A percentile compares a stretch with the other conserved stretches of the same genome.
phyloP scores from a whole-genome alignment of 164 flowering plant genomes.

The Malania oleifera region DNA sequence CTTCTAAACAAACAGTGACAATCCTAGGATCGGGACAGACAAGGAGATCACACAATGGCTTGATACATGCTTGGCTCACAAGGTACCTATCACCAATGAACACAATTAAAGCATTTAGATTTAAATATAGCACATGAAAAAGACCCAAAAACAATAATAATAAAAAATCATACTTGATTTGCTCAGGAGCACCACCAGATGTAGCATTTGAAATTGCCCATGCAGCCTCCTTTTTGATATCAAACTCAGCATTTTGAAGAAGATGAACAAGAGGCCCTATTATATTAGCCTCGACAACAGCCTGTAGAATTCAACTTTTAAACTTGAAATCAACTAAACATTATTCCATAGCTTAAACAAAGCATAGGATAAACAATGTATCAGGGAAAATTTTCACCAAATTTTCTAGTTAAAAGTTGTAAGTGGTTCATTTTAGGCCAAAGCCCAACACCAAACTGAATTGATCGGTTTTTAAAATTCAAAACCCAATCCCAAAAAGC shows the following conservation, averaged over 20 bases:
- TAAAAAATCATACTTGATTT: constrained; percentile 40
- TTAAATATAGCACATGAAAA: neutral
- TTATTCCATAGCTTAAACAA: neutral
- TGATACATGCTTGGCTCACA: constrained; percentile 39
- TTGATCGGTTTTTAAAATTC: too few relatives aligned
- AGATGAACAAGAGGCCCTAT: constrained; percentile 43
- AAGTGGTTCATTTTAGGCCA: too few relatives aligned
- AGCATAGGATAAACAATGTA: neutral
- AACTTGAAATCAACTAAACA: neutral
- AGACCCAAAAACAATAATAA: neutral
- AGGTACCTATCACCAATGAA: constrained; percentile 26
- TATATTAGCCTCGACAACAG: constrained; percentile 50
- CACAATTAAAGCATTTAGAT: neutral
- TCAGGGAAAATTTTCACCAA: too few relatives aligned
- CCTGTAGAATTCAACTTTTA: constrained; percentile 20
- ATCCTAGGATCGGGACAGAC: constrained; percentile 51
- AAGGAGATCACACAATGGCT: constrained; percentile 55
- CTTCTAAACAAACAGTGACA: constrained; percentile 47
- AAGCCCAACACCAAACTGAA: too few relatives aligned
- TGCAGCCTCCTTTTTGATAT: constrained; percentile 63
- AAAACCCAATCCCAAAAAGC: too few relatives aligned
- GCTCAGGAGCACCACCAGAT: constrained; percentile 56
- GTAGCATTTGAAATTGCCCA: constrained; percentile 70
- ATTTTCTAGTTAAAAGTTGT: too few relatives aligned
- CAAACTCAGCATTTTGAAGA: constrained; percentile 64